A percentile compares a stretch with the other conserved stretches of the same genome.
Evolutionary conservation across 1,139 yeast species (phyloP).

Genomic region (Nadsonia commutata): DNA sequence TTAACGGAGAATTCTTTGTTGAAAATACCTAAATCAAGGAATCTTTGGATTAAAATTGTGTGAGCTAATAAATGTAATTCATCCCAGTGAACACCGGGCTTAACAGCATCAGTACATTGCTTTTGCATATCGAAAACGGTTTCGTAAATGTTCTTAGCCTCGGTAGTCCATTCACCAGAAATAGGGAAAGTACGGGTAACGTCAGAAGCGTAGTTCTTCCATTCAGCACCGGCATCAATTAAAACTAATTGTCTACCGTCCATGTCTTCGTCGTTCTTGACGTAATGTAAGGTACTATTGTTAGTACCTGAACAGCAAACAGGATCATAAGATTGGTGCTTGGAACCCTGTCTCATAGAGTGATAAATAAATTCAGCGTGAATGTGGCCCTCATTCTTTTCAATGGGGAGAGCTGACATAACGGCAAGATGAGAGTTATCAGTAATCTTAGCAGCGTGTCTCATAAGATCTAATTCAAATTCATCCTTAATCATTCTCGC

Average conservation of each 20-base stretch:
- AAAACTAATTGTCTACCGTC: slow-evolving; percentile 49
- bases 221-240: slow-evolving; percentile 95
- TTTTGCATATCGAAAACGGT: slow-evolving; percentile 77
- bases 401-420: slow-evolving; percentile 85
- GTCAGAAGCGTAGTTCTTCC: slow-evolving; percentile 85
- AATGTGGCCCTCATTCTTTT: slow-evolving; percentile 74
- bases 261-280: slow-evolving; percentile 59
- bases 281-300: slow-evolving; percentile 84
- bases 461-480: slow-evolving; percentile 61
- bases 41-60: slow-evolving; percentile 53
- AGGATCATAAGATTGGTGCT: slow-evolving; percentile 80
- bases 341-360: slow-evolving; percentile 86
- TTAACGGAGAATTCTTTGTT: slow-evolving; percentile 39
- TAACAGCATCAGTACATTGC: slow-evolving; percentile 50
- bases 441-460: slow-evolving; percentile 68
- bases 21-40: slow-evolving; percentile 66
- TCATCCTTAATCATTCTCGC: slow-evolving; percentile 73
- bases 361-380: slow-evolving; percentile 94
- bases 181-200: slow-evolving; percentile 94
- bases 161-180: slow-evolving; percentile 76
- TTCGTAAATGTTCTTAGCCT: slow-evolving; percentile 68
- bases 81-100: slow-evolving; percentile 81
- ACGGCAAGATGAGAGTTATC: slow-evolving; percentile 84
- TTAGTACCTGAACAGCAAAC: slow-evolving; percentile 90
- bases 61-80: slow-evolving; percentile 72